Evolutionary conservation across 148 eudicot species (phyloP).

Genomic region (Euryodendron excelsum): DNA sequence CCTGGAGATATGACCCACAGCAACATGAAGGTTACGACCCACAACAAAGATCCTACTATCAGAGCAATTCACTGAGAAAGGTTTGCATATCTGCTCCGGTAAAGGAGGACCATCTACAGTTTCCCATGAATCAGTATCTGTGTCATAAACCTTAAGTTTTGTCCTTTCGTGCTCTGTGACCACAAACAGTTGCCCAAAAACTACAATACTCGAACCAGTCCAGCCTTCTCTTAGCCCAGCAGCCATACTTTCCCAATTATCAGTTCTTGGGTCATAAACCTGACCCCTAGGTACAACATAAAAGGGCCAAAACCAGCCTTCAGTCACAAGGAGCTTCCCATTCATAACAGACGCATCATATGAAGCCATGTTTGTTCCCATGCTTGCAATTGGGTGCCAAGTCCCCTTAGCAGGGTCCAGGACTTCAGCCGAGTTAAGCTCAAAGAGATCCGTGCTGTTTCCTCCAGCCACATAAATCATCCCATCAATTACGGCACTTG

Average conservation of each 20-base stretch:
- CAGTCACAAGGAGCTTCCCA: conserved; percentile 86
- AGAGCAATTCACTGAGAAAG: conserved; percentile 67
- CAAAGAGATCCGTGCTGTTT: conserved; percentile 64
- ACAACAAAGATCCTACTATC: conserved; percentile 65
- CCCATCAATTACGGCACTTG: conserved; percentile 78
- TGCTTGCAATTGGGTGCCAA: conserved; percentile 64
- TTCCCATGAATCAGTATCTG: conserved; percentile 73
- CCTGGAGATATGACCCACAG: conserved; percentile 63
- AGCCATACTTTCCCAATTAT: conserved; percentile 83
- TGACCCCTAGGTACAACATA: conserved; percentile 87
- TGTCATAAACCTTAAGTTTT: conserved; percentile 82
- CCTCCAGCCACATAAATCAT: conserved; percentile 93
- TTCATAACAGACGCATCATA: conserved; percentile 84
- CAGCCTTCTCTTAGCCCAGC: conserved; percentile 87
- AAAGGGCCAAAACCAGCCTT: conserved; percentile 99
- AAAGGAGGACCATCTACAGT: conserved; percentile 68
- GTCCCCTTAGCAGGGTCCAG: conserved; percentile 57
- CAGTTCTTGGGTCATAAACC: conserved; percentile 70
- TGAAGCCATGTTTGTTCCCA: conserved; percentile 81
- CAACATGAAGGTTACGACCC: conserved; percentile 82
- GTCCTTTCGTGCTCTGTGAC: conserved; percentile 93
- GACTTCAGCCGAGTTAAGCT: conserved; percentile 89
- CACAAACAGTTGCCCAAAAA: conserved; percentile 72
- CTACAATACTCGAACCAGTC: conserved; percentile 92
- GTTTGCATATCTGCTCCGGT: conserved; percentile 93